A percentile compares a stretch with the other conserved stretches of the same genome.
phyloP scores from a whole-genome alignment of 352 stramenopile species.

The Pythium vanterpoolii region DNA sequence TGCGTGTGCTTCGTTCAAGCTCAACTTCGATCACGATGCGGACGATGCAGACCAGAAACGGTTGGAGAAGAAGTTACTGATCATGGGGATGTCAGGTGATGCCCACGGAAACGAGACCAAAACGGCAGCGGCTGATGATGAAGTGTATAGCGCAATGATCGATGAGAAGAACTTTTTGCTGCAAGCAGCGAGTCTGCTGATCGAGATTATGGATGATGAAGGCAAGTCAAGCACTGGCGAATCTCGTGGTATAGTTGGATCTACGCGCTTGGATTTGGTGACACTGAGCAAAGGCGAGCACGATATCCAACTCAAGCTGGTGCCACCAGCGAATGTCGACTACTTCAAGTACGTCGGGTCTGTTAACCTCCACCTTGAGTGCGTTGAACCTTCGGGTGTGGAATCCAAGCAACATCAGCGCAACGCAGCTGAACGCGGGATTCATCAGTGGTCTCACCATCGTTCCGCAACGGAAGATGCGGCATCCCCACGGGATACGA shows the following conservation, averaged over 20 bases:
- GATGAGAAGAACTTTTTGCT: constrained; percentile 27
- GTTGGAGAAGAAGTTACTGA: constrained; percentile 9
- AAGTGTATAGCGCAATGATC: too few relatives aligned
- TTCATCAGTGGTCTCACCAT: constrained; percentile 11
- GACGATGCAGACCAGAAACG: constrained; percentile 28
- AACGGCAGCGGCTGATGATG: too few relatives aligned
- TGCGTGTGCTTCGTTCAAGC: neutral
- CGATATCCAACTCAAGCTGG: constrained; percentile 36
- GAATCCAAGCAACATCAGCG: constrained; percentile 10
- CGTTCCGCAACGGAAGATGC: constrained; percentile 6
- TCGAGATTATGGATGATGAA: constrained; percentile 42
- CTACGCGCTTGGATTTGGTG: constrained; percentile 49
- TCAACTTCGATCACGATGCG: constrained; percentile 1
- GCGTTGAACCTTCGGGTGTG: constrained; percentile 10
- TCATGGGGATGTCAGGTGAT: constrained; percentile 8
- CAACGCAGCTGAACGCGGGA: constrained; percentile 6
- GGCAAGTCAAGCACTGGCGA: neutral
- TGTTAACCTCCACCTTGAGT: constrained; percentile 34
- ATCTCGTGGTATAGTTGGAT: constrained; percentile 28
- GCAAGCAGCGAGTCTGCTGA: constrained; percentile 42
- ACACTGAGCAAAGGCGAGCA: constrained; percentile 33
- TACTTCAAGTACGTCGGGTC: constrained; percentile 60
- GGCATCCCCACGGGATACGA: neutral
- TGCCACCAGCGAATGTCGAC: constrained; percentile 33
- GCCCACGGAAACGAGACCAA: neutral